A percentile compares a stretch with the other conserved stretches of the same genome.
These are phyloP conservation scores for Kwoniella botswanensis DNA, from an alignment of 768 basidiomycete species.

Conservation along the genomic window DNA sequence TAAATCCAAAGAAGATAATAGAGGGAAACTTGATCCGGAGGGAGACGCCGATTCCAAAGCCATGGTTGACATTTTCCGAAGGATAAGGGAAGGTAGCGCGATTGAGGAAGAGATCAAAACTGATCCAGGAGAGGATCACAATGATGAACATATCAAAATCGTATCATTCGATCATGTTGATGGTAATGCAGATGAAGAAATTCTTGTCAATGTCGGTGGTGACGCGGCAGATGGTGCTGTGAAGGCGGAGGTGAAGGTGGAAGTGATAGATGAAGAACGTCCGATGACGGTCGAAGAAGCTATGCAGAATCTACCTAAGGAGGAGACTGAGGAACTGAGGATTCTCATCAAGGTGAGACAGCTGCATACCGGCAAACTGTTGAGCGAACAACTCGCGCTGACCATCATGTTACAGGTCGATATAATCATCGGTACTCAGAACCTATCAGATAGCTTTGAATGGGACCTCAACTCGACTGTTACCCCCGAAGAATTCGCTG, in stretches of 20 bases:
- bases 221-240: slow-evolving; percentile 13
- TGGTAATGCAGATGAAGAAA: slow-evolving; percentile 21
- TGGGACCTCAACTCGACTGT: slow-evolving; percentile 87
- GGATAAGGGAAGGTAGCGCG: slow-evolving; percentile 30
- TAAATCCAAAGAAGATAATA: slow-evolving; percentile 58
- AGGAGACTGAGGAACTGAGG: slow-evolving; percentile 80
- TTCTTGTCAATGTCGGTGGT: slow-evolving; percentile 17
- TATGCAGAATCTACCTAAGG: slow-evolving; percentile 61
- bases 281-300: slow-evolving; percentile 65
- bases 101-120: slow-evolving; percentile 35
- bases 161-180: slow-evolving; percentile 10
- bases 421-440: slow-evolving; percentile 89
- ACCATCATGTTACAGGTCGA: slow-evolving; percentile 69
- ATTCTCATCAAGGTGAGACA: slow-evolving; percentile 83
- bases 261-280: slow-evolving; percentile 28
- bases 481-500: slow-evolving; percentile 91
- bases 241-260: slow-evolving; percentile 15
- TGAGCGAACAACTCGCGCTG: not conserved
- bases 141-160: slow-evolving; percentile 19
- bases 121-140: slow-evolving; percentile 48
- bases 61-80: slow-evolving; percentile 33
- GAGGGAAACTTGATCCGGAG: slow-evolving; percentile 74
- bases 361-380: not conserved
- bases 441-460: slow-evolving; percentile 94
- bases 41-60: slow-evolving; percentile 65